Conservation (phyloP, 768 basidiomycete species). For the Sporobolomyces phaffii region DNA sequence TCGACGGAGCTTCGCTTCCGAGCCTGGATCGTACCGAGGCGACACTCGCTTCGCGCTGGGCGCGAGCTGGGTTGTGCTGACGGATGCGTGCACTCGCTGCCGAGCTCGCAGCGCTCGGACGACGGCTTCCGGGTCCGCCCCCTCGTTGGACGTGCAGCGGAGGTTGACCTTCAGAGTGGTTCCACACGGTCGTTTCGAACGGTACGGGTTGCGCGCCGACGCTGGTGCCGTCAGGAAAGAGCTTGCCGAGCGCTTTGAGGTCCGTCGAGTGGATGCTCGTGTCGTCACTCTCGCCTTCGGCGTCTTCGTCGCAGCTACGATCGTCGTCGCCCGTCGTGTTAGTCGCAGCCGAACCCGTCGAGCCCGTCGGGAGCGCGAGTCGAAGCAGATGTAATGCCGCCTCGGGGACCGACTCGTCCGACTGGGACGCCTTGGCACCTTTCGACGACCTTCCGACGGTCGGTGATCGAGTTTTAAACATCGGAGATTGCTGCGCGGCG, state of each 20-base stretch:
- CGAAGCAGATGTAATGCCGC: constrained; percentile 34
- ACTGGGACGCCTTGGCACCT: background rate
- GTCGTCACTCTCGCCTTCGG: constrained; percentile 37
- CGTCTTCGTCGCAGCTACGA: constrained; percentile 27
- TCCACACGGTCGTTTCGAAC: constrained; percentile 28
- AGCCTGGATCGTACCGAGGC: constrained; percentile 6
- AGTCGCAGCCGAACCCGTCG: constrained; percentile 22
- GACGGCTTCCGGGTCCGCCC: constrained; percentile 19
- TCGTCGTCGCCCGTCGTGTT: constrained; percentile 23
- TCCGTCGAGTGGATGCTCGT: constrained; percentile 35
- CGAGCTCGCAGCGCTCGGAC: constrained; percentile 14
- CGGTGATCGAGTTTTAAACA: background rate
- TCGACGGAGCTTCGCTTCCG: constrained; percentile 14
- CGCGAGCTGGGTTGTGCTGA: constrained; percentile 11
- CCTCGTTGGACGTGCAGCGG: constrained; percentile 26
- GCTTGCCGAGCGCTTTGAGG: background rate
- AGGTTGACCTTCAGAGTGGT: constrained; percentile 19
- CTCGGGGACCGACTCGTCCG: constrained; percentile 33
- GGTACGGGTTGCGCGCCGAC: background rate
- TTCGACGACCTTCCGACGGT: background rate
- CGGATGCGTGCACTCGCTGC: constrained; percentile 16
- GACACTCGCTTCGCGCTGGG: constrained; percentile 24
- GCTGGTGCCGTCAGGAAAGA: constrained; percentile 6
- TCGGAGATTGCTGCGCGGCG: background rate
- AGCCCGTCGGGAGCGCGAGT: constrained; percentile 29